Base-by-base conservation (phyloP, 371 early-diverging fungal species). In the Lichtheimia hyalospora region DNA sequence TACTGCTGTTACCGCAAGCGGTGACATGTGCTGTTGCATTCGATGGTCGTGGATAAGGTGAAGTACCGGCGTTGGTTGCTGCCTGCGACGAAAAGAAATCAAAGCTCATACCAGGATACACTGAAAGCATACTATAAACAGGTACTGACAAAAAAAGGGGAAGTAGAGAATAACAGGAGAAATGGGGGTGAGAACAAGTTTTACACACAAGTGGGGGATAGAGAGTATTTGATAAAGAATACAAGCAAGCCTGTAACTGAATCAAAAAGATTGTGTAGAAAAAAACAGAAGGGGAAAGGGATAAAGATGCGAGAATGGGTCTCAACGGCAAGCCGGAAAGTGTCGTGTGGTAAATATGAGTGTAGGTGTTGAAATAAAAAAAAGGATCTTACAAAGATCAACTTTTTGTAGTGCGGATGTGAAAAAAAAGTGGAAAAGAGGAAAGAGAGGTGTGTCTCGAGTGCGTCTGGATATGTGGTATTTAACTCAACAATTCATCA, bases 381-480 rank as follows among this genome's bases (percentile, higher is more conserved):
- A 63, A 52, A 63, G 58, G 66, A 66, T 57, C 66, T 66, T 61
- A 15, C 66, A 66, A 66, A 66, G 66, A 66, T 66, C 67, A 46
- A 62, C 62, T 60, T 53, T 52, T 52, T 54, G 42, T 40, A 46
- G 27, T 59, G 34, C 8, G 20, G 16, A 46, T 46, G 20, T 40
- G 46, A 52, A 57, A 48, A n/a, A 63, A 49, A 18, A 59, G 43
- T 24, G 43, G 48, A 54, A 58, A 49, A 54, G 54, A 53, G 50
- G 53, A 55, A 18, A 58, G 41, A 34, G 34, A 34, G 34, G 34
- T 34, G 34, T 34, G 34, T 34, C 34, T 34, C 34, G 34, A 34
- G 34, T 34, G 34, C 34, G 34, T 34, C 10, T 1, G 34, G 34
- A 34, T 34, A 34, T 8, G 34, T 34, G 34, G 34, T 34, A 34